Conservation (phyloP, 768 basidiomycete species). For the Hypsizygus marmoreus region DNA sequence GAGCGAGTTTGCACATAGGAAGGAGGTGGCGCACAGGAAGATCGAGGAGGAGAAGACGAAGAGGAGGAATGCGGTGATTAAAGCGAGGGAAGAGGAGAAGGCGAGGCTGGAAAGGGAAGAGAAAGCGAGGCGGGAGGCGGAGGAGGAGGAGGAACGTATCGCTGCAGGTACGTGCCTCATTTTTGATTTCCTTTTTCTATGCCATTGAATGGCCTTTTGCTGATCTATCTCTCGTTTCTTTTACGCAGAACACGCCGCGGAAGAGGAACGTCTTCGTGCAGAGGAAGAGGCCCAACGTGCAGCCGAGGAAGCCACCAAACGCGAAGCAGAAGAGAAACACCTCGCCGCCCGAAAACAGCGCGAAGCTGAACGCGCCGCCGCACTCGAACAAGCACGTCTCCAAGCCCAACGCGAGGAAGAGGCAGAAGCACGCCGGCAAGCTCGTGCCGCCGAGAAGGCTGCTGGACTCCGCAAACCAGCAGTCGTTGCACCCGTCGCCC, state of each 20-base stretch:
- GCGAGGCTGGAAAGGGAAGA: slow-evolving; percentile 42
- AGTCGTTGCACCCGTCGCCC: slow-evolving; percentile 27
- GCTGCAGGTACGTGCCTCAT: slow-evolving; percentile 58
- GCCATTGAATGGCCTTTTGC: not conserved
- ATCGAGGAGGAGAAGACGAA: slow-evolving; percentile 85
- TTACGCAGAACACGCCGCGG: slow-evolving; percentile 50
- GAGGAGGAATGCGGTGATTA: slow-evolving; percentile 56
- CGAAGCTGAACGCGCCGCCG: slow-evolving; percentile 51
- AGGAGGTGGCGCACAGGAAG: slow-evolving; percentile 61
- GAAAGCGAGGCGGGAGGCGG: slow-evolving; percentile 42
- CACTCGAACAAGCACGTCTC: slow-evolving; percentile 54
- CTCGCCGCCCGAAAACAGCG: slow-evolving; percentile 53
- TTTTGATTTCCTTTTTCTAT: not conserved
- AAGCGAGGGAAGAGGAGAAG: slow-evolving; percentile 61
- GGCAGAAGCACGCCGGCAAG: slow-evolving; percentile 48
- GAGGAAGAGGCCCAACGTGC: slow-evolving; percentile 53
- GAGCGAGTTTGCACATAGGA: slow-evolving; percentile 64
- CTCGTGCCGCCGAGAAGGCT: slow-evolving; percentile 42
- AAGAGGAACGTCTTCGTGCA: slow-evolving; percentile 47
- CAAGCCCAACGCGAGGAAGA: slow-evolving; percentile 73
- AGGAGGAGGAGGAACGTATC: slow-evolving; percentile 49
- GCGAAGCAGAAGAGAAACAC: slow-evolving; percentile 61
- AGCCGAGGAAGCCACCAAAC: slow-evolving; percentile 56
- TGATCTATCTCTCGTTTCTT: not conserved
- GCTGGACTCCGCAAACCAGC: slow-evolving; percentile 28